Conservation (phyloP, 2,329 filamentous ascomycete species). For the Fusarium fujikuroi region DNA sequence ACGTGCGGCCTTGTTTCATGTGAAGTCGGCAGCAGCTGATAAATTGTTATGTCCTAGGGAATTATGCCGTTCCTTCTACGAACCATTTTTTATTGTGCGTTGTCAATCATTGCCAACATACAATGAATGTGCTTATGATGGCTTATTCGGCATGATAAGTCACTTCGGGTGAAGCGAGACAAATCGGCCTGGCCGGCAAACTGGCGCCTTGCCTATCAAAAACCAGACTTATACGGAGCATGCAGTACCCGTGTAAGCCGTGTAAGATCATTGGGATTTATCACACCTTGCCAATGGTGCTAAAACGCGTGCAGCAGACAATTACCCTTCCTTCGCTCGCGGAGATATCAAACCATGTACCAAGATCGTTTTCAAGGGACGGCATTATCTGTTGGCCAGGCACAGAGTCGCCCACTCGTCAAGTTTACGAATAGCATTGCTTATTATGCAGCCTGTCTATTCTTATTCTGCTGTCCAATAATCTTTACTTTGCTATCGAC, state of each 20-base stretch:
- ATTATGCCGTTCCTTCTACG: background rate
- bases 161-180: conserved; percentile 18
- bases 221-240: conserved; percentile 6
- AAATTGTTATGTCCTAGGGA: background rate
- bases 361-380: background rate
- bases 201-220: conserved; percentile 5
- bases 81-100: background rate
- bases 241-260: background rate
- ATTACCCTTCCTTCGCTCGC: background rate
- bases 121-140: conserved; percentile 4
- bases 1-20: background rate
- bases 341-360: background rate
- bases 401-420: background rate
- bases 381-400: background rate
- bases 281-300: background rate
- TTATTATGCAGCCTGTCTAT: background rate
- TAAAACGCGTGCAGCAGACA: background rate
- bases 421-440: background rate
- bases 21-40: background rate
- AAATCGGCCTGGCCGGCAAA: conserved; percentile 6
- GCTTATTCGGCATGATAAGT: conserved; percentile 10
- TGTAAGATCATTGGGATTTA: background rate
- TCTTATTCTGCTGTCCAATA: background rate
- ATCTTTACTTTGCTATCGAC: conserved; percentile 4
- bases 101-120: background rate